Conservation (phyloP, 2,329 filamentous ascomycete genomes). For the Cryphonectria nitschkei region DNA sequence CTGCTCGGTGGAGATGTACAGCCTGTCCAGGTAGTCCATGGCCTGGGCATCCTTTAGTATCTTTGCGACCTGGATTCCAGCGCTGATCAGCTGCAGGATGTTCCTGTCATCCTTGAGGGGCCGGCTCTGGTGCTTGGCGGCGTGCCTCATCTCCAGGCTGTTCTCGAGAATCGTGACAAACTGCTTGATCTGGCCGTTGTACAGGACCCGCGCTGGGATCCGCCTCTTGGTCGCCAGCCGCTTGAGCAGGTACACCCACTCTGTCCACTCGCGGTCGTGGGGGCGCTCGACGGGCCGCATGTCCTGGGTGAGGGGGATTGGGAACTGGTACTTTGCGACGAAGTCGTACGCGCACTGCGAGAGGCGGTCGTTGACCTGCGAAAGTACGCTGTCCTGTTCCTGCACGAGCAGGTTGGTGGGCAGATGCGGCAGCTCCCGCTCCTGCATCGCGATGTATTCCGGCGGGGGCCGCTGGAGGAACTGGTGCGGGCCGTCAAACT, state of each 20-base stretch:
- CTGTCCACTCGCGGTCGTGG: slow-evolving; percentile 84
- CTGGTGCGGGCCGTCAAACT: slow-evolving; percentile 87
- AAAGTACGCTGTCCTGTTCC: slow-evolving; percentile 82
- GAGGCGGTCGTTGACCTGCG: slow-evolving; percentile 80
- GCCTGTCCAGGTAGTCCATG: slow-evolving; percentile 79
- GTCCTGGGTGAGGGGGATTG: slow-evolving; percentile 80
- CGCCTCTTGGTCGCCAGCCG: slow-evolving; percentile 82
- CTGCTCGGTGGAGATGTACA: slow-evolving; percentile 82
- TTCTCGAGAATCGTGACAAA: slow-evolving; percentile 88
- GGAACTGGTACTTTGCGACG: slow-evolving; percentile 88
- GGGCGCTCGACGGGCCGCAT: slow-evolving; percentile 77
- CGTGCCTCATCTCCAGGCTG: slow-evolving; percentile 84
- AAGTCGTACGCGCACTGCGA: slow-evolving; percentile 89
- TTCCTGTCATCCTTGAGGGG: slow-evolving; percentile 88
- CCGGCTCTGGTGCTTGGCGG: slow-evolving; percentile 80
- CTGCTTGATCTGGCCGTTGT: slow-evolving; percentile 90
- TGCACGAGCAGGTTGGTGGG: slow-evolving; percentile 81
- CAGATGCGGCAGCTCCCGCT: slow-evolving; percentile 78
- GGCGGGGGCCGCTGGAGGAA: slow-evolving; percentile 74
- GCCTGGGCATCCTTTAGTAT: slow-evolving; percentile 82
- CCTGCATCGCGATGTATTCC: slow-evolving; percentile 74
- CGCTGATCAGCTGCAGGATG: slow-evolving; percentile 84
- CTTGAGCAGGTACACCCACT: slow-evolving; percentile 89
- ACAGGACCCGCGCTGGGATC: slow-evolving; percentile 81
- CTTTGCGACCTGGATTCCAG: slow-evolving; percentile 84